Evolutionary conservation across 176 grass and related monocot genomes (phyloP).

Genomic region (Oryza brachyantha): DNA sequence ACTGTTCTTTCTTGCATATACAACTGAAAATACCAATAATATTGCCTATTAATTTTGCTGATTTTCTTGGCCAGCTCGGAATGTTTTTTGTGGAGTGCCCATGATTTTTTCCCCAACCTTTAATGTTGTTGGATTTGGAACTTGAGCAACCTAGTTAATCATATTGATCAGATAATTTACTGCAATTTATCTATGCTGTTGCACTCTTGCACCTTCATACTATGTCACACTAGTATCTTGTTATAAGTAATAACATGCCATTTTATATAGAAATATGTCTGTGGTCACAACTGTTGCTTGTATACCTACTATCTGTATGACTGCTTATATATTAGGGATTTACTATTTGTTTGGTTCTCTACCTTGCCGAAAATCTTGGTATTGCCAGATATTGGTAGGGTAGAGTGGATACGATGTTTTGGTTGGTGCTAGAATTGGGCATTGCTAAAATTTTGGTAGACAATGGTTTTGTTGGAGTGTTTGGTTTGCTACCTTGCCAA

Average conservation of each 20-base stretch:
- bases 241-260: not conserved
- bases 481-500: too few relatives aligned
- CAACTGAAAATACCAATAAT: not conserved
- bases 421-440: too few relatives aligned
- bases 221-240: not conserved
- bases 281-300: not conserved
- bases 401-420: too few relatives aligned
- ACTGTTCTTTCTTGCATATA: not conserved
- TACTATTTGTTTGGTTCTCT: too few relatives aligned
- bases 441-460: too few relatives aligned
- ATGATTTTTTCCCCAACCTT: not conserved
- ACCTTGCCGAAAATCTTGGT: too few relatives aligned
- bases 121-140: not conserved
- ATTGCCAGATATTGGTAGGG: too few relatives aligned
- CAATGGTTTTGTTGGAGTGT: too few relatives aligned
- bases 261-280: conserved; percentile 18
- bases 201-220: not conserved
- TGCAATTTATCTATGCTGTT: conserved; percentile 2
- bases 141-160: not conserved
- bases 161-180: not conserved
- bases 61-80: not conserved
- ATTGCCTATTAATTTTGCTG: not conserved
- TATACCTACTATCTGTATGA: not conserved
- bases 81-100: not conserved
- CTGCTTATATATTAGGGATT: too few relatives aligned